phyloP scores from a whole-genome alignment of 1,284 basidiomycete species.

The Trichosporon sp. region DNA sequence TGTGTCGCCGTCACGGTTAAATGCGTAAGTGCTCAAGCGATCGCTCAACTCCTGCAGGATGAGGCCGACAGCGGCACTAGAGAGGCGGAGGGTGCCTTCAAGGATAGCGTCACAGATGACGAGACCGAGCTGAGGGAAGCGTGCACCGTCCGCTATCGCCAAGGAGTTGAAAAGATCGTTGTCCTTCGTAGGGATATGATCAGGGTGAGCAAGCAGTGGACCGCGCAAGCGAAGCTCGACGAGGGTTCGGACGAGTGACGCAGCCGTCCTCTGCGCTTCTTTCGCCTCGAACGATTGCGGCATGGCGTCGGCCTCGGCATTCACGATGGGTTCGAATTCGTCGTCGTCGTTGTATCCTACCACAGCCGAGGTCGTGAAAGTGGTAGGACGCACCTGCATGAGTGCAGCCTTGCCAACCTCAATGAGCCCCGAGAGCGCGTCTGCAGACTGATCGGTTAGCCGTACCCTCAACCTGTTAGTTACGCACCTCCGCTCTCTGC shows the following conservation, averaged over 20 bases:
- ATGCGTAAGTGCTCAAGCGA: slow-evolving; percentile 58
- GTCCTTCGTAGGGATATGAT: slow-evolving; percentile 59
- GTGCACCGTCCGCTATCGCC: slow-evolving; percentile 52
- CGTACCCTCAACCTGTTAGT: no score
- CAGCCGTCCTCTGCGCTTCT: slow-evolving; percentile 28
- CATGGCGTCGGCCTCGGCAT: slow-evolving; percentile 42
- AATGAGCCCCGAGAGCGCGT: background rate
- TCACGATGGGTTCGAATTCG: slow-evolving; percentile 60
- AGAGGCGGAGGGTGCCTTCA: slow-evolving; percentile 56
- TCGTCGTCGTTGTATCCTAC: slow-evolving; percentile 52
- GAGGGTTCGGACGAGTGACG: slow-evolving; percentile 21
- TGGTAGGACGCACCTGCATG: background rate
- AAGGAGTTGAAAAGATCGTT: slow-evolving; percentile 60
- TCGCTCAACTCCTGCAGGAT: slow-evolving; percentile 57
- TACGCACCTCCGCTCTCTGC: slow-evolving; percentile 59
- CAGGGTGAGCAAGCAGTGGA: slow-evolving; percentile 52
- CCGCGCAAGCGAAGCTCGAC: slow-evolving; percentile 51
- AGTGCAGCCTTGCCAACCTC: slow-evolving; percentile 20
- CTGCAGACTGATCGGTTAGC: slow-evolving; percentile 10
- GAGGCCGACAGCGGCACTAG: slow-evolving; percentile 52
- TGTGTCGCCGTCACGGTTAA: slow-evolving; percentile 56
- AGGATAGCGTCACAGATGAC: slow-evolving; percentile 57
- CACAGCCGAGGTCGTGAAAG: background rate
- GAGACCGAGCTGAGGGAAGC: slow-evolving; percentile 58
- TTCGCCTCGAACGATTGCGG: slow-evolving; percentile 31